phyloP scores from a whole-genome alignment of 805 yeast genomes.

The Ogataea naganishii region DNA sequence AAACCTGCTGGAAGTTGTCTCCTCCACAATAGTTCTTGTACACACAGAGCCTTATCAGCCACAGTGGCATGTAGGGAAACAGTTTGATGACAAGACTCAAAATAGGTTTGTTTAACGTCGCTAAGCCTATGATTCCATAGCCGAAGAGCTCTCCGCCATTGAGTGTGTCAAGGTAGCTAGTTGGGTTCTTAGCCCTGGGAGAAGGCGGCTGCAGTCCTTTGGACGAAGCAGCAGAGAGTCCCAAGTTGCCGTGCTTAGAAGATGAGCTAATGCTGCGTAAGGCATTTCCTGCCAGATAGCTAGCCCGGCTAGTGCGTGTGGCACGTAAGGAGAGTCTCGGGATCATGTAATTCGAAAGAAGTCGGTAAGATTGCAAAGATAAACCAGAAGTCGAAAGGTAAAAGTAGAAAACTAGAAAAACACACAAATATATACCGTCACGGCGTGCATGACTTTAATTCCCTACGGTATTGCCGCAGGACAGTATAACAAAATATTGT shows the following conservation, averaged over 20 bases:
- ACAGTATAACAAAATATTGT: too few species aligned
- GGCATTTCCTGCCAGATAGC: not conserved
- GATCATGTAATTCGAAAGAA: not conserved
- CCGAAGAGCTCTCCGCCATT: constrained; percentile 50
- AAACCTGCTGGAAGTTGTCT: constrained; percentile 61
- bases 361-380: not conserved
- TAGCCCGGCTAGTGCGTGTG: not conserved
- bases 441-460: too few species aligned
- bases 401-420: too few species aligned
- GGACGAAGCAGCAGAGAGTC: not conserved
- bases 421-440: too few species aligned
- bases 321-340: not conserved
- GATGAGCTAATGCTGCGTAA: not conserved
- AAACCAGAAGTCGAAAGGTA: too few species aligned
- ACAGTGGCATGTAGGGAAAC: constrained; percentile 71
- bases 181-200: not conserved
- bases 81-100: constrained; percentile 51
- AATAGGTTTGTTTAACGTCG: constrained; percentile 56
- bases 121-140: constrained; percentile 58
- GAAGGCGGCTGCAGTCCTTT: not conserved
- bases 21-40: constrained; percentile 91
- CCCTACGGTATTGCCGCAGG: too few species aligned
- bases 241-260: not conserved
- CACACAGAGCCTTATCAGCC: constrained; percentile 60
- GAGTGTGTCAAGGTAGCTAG: constrained; percentile 41